A percentile compares a stretch with the other conserved stretches of the same genome.
These are phyloP conservation scores for Aspergillus awamori DNA, from an alignment of 2,329 filamentous ascomycete genomes.

Conservation along the genomic window DNA sequence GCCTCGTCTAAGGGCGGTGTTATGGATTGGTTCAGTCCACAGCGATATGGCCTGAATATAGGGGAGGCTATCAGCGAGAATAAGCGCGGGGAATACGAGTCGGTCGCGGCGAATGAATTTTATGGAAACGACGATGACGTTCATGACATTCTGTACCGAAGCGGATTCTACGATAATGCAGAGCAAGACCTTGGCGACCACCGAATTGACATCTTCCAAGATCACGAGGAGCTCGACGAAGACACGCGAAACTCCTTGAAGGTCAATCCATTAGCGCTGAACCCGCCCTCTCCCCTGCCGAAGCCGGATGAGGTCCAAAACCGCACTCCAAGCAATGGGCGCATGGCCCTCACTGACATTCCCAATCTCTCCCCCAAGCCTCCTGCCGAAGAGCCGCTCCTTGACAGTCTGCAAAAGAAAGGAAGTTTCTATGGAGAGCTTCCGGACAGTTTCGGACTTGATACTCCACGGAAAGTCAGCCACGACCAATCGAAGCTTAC, in stretches of 20 bases:
- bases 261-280: constrained; percentile 50
- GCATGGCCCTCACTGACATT: constrained; percentile 37
- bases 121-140: constrained; percentile 37
- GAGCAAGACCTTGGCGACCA: constrained; percentile 43
- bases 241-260: constrained; percentile 24
- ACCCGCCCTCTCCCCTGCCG: constrained; percentile 49
- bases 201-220: constrained; percentile 38
- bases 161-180: constrained; percentile 26
- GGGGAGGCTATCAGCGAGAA: constrained; percentile 38
- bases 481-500: constrained; percentile 15
- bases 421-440: constrained; percentile 46
- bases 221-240: constrained; percentile 35
- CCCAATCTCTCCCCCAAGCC: constrained; percentile 38
- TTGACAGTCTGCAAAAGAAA: constrained; percentile 37
- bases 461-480: constrained; percentile 28
- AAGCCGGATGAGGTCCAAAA: constrained; percentile 25
- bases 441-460: constrained; percentile 26
- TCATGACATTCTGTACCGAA: constrained; percentile 22
- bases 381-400: constrained; percentile 27
- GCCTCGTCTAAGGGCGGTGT: constrained; percentile 31
- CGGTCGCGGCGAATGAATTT: constrained; percentile 37
- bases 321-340: constrained; percentile 32
- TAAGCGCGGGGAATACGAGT: constrained; percentile 41
- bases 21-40: constrained; percentile 40
- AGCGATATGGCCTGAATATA: constrained; percentile 32